phyloP scores from a whole-genome alignment of 495 filamentous ascomycete genomes.

The Penicillium turbatum region DNA sequence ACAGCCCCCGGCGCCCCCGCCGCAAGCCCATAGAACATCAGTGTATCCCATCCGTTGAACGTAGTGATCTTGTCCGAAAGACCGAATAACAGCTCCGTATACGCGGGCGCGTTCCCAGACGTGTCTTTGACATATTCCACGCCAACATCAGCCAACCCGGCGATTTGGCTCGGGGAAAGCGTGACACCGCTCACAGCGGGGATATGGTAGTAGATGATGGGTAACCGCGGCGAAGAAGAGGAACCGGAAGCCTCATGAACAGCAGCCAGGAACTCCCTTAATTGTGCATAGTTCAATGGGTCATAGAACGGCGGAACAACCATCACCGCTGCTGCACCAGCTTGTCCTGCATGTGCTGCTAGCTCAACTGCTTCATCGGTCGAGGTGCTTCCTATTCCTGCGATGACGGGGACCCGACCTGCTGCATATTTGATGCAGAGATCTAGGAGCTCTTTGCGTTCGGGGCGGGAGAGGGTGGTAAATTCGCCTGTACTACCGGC shows the following conservation, averaged over 20 bases:
- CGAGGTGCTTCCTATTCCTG: conserved; percentile 29
- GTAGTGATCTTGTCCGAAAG: conserved; percentile 29
- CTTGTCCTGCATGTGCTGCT: conserved; percentile 28
- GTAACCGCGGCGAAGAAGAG: no score
- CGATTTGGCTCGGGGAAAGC: conserved; percentile 26
- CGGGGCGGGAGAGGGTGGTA: conserved; percentile 26
- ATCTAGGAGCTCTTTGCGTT: conserved; percentile 39
- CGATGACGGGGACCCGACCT: conserved; percentile 34
- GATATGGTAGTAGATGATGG: conserved; percentile 39
- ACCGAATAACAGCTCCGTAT: conserved; percentile 32
- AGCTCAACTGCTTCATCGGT: conserved; percentile 33
- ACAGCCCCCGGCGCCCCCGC: conserved; percentile 28
- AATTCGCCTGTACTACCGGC: conserved; percentile 41
- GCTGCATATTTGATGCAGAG: conserved; percentile 34
- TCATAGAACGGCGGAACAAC: conserved; percentile 42
- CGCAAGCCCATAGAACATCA: conserved; percentile 36
- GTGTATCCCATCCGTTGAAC: conserved; percentile 38
- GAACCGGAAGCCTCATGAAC: no score
- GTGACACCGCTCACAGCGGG: conserved; percentile 27
- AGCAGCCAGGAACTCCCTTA: no score
- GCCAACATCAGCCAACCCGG: conserved; percentile 26
- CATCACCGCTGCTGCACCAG: conserved; percentile 34
- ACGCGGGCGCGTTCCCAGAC: conserved; percentile 34
- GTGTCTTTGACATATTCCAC: conserved; percentile 39
- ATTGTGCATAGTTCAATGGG: no score